Evolutionary conservation across 106 monocot species (phyloP), one percentile per base, ranked within the genome.

Genomic region (Dendrobium catenatum): DNA sequence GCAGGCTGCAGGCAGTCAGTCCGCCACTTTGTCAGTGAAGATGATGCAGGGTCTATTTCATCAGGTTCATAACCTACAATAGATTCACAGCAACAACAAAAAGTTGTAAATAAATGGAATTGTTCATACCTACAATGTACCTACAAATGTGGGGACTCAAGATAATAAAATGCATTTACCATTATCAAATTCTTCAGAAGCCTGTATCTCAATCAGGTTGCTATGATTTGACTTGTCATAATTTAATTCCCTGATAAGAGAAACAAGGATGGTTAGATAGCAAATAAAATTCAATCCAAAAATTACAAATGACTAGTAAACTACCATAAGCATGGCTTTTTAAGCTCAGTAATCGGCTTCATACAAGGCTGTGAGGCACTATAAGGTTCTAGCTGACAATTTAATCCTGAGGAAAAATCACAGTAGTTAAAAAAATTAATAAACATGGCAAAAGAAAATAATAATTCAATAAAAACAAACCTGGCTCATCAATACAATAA

Each of bases 21-120:
- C 18, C 89, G 83, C 97, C 97, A 94, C 78, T 98, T 98, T 49
- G 86, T 82, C 76, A 84, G 44, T 73, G 51, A 85, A 59, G 49
- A 37, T 68, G 72, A 49, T 80, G 81, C 72, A 80, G 56, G 56
- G 58, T 87, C 84, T n/a, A 79, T 18, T 29, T 82, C 79, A 61
- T 79, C 77, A 64, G 79, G 18, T 15, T 72, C 22, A 81, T 68
- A 64, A 26, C 68, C 81, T 79, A 58, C 47, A 64, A 74, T 33
- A 24, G 51, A 75, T 58, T 43, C 7, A 73, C 20, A 58, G 15
- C 72, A 49, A 68, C 9, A 41, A 22, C 19, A 72, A 44, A n/a
- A 77, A 56, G n/a, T 79, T 47, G 29, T 75, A 8, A 42, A 79
- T 42, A 55, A 6, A 44, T 49, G 4, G 72, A 77, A 68, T 42